Conservation (phyloP, 2,329 filamentous ascomycete genomes). For the Penicillium sp. region DNA sequence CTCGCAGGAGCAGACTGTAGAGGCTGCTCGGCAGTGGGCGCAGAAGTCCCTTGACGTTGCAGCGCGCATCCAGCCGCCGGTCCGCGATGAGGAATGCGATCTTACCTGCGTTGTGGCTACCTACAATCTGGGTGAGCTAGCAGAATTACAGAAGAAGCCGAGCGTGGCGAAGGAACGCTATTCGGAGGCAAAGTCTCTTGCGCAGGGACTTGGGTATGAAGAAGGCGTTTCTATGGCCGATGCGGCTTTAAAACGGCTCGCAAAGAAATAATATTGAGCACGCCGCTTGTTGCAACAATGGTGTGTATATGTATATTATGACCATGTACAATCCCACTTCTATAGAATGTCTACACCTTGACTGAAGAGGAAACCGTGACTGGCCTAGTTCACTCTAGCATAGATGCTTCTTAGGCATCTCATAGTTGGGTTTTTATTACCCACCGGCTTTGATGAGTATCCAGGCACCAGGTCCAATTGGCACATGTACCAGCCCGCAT, state of each 20-base stretch:
- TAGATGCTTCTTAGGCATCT: no score
- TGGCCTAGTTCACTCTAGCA: no score
- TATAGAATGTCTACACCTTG: background rate
- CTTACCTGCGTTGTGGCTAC: constrained; percentile 76
- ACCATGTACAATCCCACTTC: constrained; percentile 14
- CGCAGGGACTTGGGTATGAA: constrained; percentile 44
- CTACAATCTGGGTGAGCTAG: constrained; percentile 84
- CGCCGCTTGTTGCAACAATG: background rate
- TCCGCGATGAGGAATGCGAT: constrained; percentile 76
- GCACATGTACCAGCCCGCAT: no score
- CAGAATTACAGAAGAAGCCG: constrained; percentile 67
- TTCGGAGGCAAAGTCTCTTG: constrained; percentile 62
- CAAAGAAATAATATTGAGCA: constrained; percentile 17
- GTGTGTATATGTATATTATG: constrained; percentile 5
- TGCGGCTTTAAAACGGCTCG: constrained; percentile 32
- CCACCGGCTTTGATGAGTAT: no score
- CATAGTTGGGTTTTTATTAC: no score
- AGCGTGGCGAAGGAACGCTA: constrained; percentile 66
- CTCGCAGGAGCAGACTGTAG: constrained; percentile 61
- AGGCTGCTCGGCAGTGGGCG: constrained; percentile 74
- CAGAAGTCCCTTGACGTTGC: constrained; percentile 69
- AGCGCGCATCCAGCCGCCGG: constrained; percentile 61
- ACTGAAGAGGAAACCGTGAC: no score
- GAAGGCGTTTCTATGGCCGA: constrained; percentile 33
- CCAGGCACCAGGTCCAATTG: no score